phyloP scores from a whole-genome alignment of 805 yeast genomes.

The Candida coleopterorum region DNA sequence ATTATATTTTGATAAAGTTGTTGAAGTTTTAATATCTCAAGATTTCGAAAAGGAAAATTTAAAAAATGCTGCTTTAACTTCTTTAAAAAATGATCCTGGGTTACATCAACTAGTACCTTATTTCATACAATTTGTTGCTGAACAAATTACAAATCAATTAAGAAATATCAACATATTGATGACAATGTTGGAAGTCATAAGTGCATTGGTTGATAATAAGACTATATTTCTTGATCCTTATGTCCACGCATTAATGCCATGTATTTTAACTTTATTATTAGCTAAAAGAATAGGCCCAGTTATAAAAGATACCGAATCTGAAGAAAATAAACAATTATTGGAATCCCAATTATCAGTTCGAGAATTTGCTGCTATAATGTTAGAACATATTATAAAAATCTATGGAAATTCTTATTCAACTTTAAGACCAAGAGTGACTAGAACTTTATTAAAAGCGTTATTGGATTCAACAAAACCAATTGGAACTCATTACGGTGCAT shows the following conservation, averaged over 20 bases:
- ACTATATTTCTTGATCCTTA: slow-evolving; percentile 91
- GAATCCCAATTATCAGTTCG: slow-evolving; percentile 58
- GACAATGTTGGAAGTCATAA: slow-evolving; percentile 85
- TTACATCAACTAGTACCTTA: slow-evolving; percentile 95
- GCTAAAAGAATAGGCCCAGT: slow-evolving; percentile 80
- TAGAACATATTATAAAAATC: slow-evolving; percentile 70
- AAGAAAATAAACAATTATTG: slow-evolving; percentile 23
- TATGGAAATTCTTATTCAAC: slow-evolving; percentile 87
- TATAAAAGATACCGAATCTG: slow-evolving; percentile 29
- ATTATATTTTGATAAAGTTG: slow-evolving; percentile 86
- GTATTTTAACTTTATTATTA: slow-evolving; percentile 79
- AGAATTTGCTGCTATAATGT: slow-evolving; percentile 80
- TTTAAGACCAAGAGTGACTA: slow-evolving; percentile 85
- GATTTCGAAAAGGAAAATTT: slow-evolving; percentile 53
- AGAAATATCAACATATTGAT: slow-evolving; percentile 64
- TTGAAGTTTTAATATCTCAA: slow-evolving; percentile 64
- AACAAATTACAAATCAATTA: slow-evolving; percentile 85
- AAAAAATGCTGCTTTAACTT: slow-evolving; percentile 75
- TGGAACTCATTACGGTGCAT: slow-evolving; percentile 90
- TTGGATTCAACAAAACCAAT: slow-evolving; percentile 77
- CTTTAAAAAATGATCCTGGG: slow-evolving; percentile 89
- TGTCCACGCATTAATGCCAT: slow-evolving; percentile 96
- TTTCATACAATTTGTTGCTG: slow-evolving; percentile 93
- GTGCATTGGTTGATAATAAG: slow-evolving; percentile 76
- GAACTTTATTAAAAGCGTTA: slow-evolving; percentile 88